Evolutionary conservation across 768 basidiomycete species (phyloP).

Genomic region (Agrocybe pediades): DNA sequence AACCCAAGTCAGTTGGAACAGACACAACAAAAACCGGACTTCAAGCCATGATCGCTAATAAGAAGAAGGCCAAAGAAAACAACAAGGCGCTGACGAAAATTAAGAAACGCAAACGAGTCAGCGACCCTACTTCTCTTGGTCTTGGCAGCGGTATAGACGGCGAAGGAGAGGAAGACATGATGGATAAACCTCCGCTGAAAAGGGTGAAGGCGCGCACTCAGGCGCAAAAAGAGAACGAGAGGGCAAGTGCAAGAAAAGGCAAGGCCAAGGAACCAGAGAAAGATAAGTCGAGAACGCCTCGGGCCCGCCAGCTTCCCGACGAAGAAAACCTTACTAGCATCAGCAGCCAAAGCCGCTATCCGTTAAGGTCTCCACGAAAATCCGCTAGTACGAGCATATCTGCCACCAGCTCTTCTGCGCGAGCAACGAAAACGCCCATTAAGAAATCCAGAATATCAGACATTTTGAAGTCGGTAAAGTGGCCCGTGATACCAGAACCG

Average conservation of each 20-base stretch:
- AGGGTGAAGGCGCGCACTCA: conserved; percentile 15
- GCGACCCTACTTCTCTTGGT: not conserved
- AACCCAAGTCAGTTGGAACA: not conserved
- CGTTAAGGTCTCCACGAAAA: conserved; percentile 9
- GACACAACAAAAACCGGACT: conserved; percentile 12
- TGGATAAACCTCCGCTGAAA: conserved; percentile 31
- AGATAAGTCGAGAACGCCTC: not conserved
- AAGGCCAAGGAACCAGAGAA: too few species aligned
- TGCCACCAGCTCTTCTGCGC: not conserved
- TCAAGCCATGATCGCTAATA: conserved; percentile 10
- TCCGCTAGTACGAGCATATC: conserved; percentile 1
- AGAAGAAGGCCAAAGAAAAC: conserved; percentile 10
- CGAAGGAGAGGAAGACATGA: conserved; percentile 17
- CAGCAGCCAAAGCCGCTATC: not conserved
- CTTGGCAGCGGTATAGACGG: not conserved
- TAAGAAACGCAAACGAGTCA: conserved; percentile 30
- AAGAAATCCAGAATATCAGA: conserved; percentile 10
- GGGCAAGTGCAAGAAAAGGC: not conserved
- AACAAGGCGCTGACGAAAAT: conserved; percentile 33
- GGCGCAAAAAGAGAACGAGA: not conserved
- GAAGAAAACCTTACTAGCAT: not conserved
- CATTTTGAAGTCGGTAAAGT: conserved; percentile 10
- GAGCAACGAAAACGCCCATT: conserved; percentile 9
- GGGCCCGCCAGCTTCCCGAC: not conserved
- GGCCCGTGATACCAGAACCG: conserved; percentile 27